These are phyloP conservation scores for Macadamia tetraphylla DNA, from an alignment of 164 flowering plant genomes.

Conservation along the genomic window DNA sequence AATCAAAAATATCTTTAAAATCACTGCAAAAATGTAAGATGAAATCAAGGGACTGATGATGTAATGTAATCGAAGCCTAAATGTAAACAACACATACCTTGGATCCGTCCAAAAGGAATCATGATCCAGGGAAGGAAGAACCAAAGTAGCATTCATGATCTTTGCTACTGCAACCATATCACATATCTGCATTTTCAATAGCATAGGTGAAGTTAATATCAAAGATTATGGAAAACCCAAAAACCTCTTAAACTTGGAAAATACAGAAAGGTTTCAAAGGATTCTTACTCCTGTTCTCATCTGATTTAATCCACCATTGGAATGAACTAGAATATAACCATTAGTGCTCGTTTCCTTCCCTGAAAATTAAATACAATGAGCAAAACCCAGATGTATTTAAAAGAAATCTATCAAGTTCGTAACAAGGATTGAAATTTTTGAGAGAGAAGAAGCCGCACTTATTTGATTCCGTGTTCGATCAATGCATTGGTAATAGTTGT, in stretches of 20 bases:
- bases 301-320: conserved; percentile 78
- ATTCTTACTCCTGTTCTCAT: conserved; percentile 70
- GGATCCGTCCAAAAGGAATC: conserved; percentile 64
- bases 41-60: not conserved
- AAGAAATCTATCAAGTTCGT: not conserved
- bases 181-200: conserved; percentile 40
- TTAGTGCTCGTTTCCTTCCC: conserved; percentile 29
- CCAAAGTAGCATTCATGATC: conserved; percentile 64
- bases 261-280: too few species aligned
- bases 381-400: not conserved
- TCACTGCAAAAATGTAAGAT: conserved; percentile 8
- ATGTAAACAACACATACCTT: conserved; percentile 29
- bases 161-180: conserved; percentile 76
- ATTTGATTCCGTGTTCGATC: conserved; percentile 31
- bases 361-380: conserved; percentile 2
- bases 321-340: conserved; percentile 61
- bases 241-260: not conserved
- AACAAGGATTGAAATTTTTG: not conserved
- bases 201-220: not conserved
- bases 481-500: conserved; percentile 50
- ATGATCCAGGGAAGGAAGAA: conserved; percentile 63
- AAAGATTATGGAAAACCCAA: not conserved
- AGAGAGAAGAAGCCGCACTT: conserved; percentile 31
- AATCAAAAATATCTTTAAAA: conserved; percentile 17
- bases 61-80: too few species aligned